Evolutionary conservation across 2,329 filamentous ascomycete species (phyloP), one percentile per base, ranked within the genome.

Genomic region (Penicillium brasilianum): DNA sequence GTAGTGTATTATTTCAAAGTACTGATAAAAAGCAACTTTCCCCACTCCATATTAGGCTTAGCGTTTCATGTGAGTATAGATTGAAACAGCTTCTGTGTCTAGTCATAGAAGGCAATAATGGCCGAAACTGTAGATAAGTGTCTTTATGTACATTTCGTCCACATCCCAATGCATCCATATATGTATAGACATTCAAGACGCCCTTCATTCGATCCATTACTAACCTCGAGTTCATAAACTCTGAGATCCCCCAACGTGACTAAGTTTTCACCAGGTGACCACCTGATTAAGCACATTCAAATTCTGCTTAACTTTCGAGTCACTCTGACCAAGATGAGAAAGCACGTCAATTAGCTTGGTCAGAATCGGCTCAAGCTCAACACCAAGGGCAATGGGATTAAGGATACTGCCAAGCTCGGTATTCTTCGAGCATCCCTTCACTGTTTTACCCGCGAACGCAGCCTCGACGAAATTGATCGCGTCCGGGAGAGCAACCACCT

Each of bases 371-470:
- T 72, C 69, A 11, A 72, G 55, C 7, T 59, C 52, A 1, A 60
- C 54, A 2, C 69, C 70, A 10, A 72, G 49, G 5, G 67, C 67
- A 57, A 71, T 41, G 2, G 64, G 67, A 50, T 72, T 65, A 10
- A 72, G 58, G 6, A 65, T 20, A 56, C 48, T 68, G 3, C 13
- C 30, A 39, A 71, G 54, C 60, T 71, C 60, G n/a, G 61, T 68
- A 20, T 67, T 66, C 13, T 16, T 49, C 7, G 65, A 61, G 52
- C 70, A 72, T 4, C 69, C 66, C n/a, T 36, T 59, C 11, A 41
- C 13, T 14, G 66, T 65, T n/a, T 39, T 67, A 10, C 69, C 71
- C 2, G 53, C 67, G 60, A 73, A 73, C 4, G 70, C 70, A 32
- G 59, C 46, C 52, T 71, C 22, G 3, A 72, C 61, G 43, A 72